phyloP scores from a whole-genome alignment of 352 stramenopile genomes.

The Pythium guiyangense region DNA sequence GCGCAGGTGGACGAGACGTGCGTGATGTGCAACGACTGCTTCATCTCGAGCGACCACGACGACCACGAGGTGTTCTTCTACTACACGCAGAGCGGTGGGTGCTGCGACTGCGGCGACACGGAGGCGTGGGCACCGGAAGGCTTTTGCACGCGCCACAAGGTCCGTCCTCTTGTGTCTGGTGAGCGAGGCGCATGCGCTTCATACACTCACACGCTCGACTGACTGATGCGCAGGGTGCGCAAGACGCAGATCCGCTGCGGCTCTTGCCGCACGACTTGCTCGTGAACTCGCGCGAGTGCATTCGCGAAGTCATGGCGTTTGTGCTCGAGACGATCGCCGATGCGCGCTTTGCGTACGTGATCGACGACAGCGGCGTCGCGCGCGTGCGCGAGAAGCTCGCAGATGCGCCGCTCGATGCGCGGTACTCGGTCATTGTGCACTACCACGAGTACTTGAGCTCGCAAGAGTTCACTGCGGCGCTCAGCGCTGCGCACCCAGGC shows the following conservation, averaged over 20 bases:
- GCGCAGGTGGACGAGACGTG: conserved; percentile 93
- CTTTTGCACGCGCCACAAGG: conserved; percentile 94
- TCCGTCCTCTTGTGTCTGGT: conserved; percentile 6
- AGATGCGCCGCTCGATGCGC: conserved; percentile 46
- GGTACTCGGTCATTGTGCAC: conserved; percentile 90
- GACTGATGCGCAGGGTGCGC: conserved; percentile 34
- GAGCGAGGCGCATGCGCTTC: too few relatives aligned
- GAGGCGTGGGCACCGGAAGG: conserved; percentile 94
- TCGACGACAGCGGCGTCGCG: conserved; percentile 47
- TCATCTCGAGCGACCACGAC: conserved; percentile 92
- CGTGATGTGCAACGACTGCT: conserved; percentile 98
- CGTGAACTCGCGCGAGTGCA: conserved; percentile 49
- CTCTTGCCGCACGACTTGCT: conserved; percentile 54
- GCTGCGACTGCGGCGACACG: conserved; percentile 97
- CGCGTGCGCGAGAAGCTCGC: conserved; percentile 41
- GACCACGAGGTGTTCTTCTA: conserved; percentile 94
- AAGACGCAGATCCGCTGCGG: conserved; percentile 62
- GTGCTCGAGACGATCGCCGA: conserved; percentile 63
- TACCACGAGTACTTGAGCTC: conserved; percentile 91
- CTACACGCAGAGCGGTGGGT: conserved; percentile 93
- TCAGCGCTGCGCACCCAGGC: conserved; percentile 64
- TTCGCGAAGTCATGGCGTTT: conserved; percentile 64
- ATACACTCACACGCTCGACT: background rate
- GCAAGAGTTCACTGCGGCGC: conserved; percentile 75
- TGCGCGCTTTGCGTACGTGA: conserved; percentile 48